phyloP scores from a whole-genome alignment of 2,329 filamentous ascomycete species.

The Plenodomus biglobosus region DNA sequence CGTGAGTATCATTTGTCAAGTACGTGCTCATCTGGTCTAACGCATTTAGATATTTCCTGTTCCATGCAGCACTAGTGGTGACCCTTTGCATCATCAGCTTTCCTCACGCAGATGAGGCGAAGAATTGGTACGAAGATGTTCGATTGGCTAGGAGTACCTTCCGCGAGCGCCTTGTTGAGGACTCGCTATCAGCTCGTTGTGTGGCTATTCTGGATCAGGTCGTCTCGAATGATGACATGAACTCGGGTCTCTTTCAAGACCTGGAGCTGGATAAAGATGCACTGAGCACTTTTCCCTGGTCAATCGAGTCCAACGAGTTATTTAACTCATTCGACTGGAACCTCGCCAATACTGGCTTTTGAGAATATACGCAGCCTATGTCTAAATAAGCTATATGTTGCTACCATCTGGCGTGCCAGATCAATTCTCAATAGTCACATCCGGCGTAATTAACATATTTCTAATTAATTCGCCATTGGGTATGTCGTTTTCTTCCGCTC shows the following conservation, averaged over 20 bases:
- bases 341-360: conserved; percentile 20
- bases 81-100: conserved; percentile 31
- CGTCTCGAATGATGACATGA: conserved; percentile 21
- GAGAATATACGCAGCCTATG: neutral
- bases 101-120: conserved; percentile 14
- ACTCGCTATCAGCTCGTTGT: conserved; percentile 29
- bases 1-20: conserved; percentile 14
- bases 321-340: conserved; percentile 32
- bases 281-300: conserved; percentile 29
- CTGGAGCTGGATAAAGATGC: conserved; percentile 20
- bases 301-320: conserved; percentile 26
- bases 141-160: conserved; percentile 24
- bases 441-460: conserved; percentile 19
- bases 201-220: conserved; percentile 30
- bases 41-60: conserved; percentile 23
- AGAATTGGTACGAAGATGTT: conserved; percentile 25
- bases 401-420: neutral
- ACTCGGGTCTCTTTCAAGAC: conserved; percentile 18
- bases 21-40: neutral
- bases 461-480: conserved; percentile 28
- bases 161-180: conserved; percentile 22
- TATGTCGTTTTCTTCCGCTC: conserved; percentile 30
- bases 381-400: neutral
- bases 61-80: conserved; percentile 28
- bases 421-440: conserved; percentile 24